Percentiles rank a stretch among this genome's conserved stretches.
phyloP scores from a whole-genome alignment of 768 basidiomycete species.

The Trametes cingulata region DNA sequence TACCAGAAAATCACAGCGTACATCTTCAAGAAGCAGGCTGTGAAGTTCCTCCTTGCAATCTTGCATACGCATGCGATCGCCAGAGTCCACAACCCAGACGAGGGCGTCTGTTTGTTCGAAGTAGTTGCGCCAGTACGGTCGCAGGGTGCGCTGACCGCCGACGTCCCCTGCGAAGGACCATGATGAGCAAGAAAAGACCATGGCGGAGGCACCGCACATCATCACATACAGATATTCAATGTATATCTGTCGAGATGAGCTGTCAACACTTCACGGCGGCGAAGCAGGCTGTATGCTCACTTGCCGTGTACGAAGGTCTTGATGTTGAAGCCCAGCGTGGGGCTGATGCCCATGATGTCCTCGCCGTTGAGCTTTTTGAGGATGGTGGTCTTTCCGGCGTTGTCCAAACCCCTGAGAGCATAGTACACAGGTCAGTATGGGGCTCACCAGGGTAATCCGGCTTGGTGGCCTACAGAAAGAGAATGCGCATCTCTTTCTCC shows the following conservation, averaged over 20 bases:
- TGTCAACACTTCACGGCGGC: background rate
- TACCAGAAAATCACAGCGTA: constrained; percentile 40
- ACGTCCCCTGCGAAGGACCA: constrained; percentile 77
- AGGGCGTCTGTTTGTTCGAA: constrained; percentile 98
- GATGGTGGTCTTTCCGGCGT: constrained; percentile 98
- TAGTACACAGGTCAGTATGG: background rate
- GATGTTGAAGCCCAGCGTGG: constrained; percentile 98
- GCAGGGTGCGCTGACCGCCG: constrained; percentile 91
- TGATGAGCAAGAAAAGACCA: background rate
- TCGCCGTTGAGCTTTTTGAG: constrained; percentile 93
- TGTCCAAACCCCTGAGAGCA: constrained; percentile 82
- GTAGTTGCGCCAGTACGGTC: constrained; percentile 99
- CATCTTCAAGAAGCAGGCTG: constrained; percentile 87
- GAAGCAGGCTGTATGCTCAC: constrained; percentile 44
- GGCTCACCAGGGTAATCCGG: background rate
- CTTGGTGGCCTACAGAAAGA: constrained; percentile 71
- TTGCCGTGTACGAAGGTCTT: constrained; percentile 92
- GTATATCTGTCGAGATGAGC: constrained; percentile 51
- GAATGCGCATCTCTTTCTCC: constrained; percentile 93
- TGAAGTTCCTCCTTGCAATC: constrained; percentile 91
- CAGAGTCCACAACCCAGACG: constrained; percentile 98
- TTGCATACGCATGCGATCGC: constrained; percentile 84
- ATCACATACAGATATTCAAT: constrained; percentile 71
- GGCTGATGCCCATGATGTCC: constrained; percentile 84
- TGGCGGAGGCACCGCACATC: background rate